Evolutionary conservation across 2,329 filamentous ascomycete genomes (phyloP).

Genomic region (Botrytis cinerea): DNA sequence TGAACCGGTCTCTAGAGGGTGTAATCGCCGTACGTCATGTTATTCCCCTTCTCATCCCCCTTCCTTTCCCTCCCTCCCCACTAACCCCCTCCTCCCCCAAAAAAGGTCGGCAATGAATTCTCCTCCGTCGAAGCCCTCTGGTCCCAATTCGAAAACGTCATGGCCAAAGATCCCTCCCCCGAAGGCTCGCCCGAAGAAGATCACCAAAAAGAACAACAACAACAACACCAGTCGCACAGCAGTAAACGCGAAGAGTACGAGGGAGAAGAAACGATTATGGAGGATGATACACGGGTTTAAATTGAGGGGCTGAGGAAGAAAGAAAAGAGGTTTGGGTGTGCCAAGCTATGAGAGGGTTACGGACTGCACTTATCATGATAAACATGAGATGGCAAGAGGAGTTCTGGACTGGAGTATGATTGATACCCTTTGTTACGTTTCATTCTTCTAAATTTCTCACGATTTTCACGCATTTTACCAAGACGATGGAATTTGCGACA

Average conservation of each 20-base stretch:
- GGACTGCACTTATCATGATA: not conserved
- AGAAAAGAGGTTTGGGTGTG: not conserved
- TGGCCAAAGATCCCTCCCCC: conserved; percentile 61
- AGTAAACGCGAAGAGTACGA: conserved; percentile 27
- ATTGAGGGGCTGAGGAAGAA: conserved; percentile 1
- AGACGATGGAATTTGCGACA: not conserved
- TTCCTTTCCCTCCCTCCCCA: not conserved
- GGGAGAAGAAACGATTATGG: conserved; percentile 28
- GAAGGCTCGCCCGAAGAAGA: conserved; percentile 36
- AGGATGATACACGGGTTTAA: not conserved
- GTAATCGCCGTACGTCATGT: conserved; percentile 69
- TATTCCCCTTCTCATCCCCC: too few species aligned
- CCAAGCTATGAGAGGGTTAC: not conserved
- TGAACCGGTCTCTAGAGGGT: conserved; percentile 89
- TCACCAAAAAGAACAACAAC: too few species aligned
- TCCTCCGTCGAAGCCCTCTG: conserved; percentile 94
- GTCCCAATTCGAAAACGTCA: conserved; percentile 96
- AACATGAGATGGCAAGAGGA: conserved; percentile 22
- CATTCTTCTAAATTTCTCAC: not conserved
- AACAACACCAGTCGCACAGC: not conserved
- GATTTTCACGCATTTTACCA: not conserved
- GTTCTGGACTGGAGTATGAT: conserved; percentile 34
- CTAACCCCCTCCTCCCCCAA: not conserved
- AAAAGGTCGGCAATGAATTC: conserved; percentile 89
- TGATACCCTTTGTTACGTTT: conserved; percentile 35